A percentile compares a stretch with the other conserved stretches of the same genome.
Conservation (phyloP, 2,329 filamentous ascomycete genomes). For the Westerdykella aurantiaca region DNA sequence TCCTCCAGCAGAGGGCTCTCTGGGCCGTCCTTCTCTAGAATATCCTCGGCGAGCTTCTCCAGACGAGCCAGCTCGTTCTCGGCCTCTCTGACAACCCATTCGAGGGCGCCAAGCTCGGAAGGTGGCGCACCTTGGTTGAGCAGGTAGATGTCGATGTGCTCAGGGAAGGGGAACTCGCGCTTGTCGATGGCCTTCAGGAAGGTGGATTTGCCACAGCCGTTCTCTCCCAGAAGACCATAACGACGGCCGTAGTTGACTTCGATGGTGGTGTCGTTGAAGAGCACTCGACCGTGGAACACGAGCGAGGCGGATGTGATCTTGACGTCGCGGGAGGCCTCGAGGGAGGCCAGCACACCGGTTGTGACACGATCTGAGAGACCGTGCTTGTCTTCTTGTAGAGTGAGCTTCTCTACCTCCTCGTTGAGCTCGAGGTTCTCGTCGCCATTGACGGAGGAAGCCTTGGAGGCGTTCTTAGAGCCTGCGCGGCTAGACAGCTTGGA, state of each 20-base stretch:
- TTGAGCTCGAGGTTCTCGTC: conserved; percentile 61
- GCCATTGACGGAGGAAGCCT: conserved; percentile 62
- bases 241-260: conserved; percentile 89
- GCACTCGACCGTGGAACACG: conserved; percentile 95
- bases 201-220: conserved; percentile 99
- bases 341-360: conserved; percentile 88
- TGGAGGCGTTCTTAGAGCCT: conserved; percentile 56
- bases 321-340: conserved; percentile 80
- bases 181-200: conserved; percentile 88
- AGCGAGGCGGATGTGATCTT: conserved; percentile 92
- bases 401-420: conserved; percentile 80
- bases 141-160: conserved; percentile 96
- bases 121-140: conserved; percentile 94
- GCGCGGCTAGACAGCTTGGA: conserved; percentile 66
- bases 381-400: conserved; percentile 90
- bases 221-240: conserved; percentile 94
- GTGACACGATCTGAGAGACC: conserved; percentile 97
- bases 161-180: conserved; percentile 91
- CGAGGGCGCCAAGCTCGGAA: conserved; percentile 80
- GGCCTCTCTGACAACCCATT: conserved; percentile 95
- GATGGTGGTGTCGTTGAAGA: conserved; percentile 88
- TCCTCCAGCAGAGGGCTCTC: conserved; percentile 88
- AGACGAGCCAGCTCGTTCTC: conserved; percentile 87
- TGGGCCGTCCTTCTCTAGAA: conserved; percentile 86
- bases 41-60: conserved; percentile 80